Evolutionary conservation across 768 basidiomycete genomes (phyloP).

Genomic region (Pleurotus salmoneostramineus): DNA sequence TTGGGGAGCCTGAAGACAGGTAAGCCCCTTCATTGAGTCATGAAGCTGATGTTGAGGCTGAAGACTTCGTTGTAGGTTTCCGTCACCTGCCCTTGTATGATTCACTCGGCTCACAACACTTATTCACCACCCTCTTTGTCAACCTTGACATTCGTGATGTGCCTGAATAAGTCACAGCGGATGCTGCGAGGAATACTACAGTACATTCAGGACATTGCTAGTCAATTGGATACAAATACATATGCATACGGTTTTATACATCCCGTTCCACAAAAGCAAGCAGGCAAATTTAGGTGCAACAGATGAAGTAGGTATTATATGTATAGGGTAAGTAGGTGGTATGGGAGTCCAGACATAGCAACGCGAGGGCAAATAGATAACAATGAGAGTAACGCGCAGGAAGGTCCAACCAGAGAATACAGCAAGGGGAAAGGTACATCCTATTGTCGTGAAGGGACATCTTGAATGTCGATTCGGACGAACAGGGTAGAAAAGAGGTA

Average conservation of each 20-base stretch:
- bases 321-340: too few relatives aligned
- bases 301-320: too few relatives aligned
- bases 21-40: slow-evolving; percentile 24
- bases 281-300: too few relatives aligned
- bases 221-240: too few relatives aligned
- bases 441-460: slow-evolving; percentile 4
- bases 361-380: too few relatives aligned
- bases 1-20: slow-evolving; percentile 72
- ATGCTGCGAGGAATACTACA: too few relatives aligned
- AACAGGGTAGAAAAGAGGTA: slow-evolving; percentile 94
- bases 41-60: background rate
- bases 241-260: too few relatives aligned
- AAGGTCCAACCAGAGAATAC: too few relatives aligned
- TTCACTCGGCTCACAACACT: slow-evolving; percentile 76
- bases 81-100: slow-evolving; percentile 91
- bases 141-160: slow-evolving; percentile 44
- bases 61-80: slow-evolving; percentile 54
- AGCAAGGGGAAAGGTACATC: background rate
- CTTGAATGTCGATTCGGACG: slow-evolving; percentile 56
- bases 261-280: too few relatives aligned
- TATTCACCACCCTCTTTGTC: slow-evolving; percentile 94
- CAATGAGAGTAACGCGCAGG: too few relatives aligned
- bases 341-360: too few relatives aligned
- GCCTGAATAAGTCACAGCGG: background rate
- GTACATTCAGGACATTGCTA: too few relatives aligned